Conservation (phyloP, 2,329 filamentous ascomycete genomes). For the Tolypocladium amazonense region DNA sequence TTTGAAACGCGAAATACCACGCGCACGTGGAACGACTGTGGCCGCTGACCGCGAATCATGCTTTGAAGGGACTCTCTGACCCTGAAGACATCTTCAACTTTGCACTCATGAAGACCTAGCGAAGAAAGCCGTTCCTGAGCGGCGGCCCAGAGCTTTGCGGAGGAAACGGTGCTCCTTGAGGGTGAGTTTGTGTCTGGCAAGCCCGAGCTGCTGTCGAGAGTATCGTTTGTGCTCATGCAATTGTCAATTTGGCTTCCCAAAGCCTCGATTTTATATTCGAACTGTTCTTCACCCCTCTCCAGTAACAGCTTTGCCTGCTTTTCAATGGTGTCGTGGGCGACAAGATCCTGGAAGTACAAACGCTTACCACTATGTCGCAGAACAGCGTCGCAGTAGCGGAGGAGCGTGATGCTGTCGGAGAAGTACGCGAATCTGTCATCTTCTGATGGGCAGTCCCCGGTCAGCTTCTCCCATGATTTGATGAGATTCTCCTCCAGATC, state of each 20-base stretch:
- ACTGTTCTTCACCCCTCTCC: background rate
- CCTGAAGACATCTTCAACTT: conserved; percentile 17
- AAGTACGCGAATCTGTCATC: conserved; percentile 16
- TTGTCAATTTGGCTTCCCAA: too few species aligned
- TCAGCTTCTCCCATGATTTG: conserved; percentile 18
- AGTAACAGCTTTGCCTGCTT: conserved; percentile 18
- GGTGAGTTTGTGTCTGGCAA: background rate
- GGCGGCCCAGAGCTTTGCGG: background rate
- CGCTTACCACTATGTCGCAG: conserved; percentile 14
- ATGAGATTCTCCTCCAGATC: conserved; percentile 10
- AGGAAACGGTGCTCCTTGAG: background rate
- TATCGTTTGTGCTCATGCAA: too few species aligned
- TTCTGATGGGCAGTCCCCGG: conserved; percentile 13
- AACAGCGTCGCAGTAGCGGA: conserved; percentile 25
- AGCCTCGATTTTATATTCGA: background rate
- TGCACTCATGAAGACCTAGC: conserved; percentile 9
- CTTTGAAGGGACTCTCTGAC: conserved; percentile 18
- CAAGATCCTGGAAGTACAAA: conserved; percentile 24
- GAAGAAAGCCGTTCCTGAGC: conserved; percentile 3
- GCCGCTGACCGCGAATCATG: conserved; percentile 18
- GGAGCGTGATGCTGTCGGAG: conserved; percentile 25
- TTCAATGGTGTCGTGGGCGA: conserved; percentile 17
- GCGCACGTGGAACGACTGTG: conserved; percentile 23
- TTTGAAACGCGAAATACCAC: conserved; percentile 17
- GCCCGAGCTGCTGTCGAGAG: background rate